phyloP scores from a whole-genome alignment of 352 stramenopile genomes.

The Halophytophthora polymorphica region DNA sequence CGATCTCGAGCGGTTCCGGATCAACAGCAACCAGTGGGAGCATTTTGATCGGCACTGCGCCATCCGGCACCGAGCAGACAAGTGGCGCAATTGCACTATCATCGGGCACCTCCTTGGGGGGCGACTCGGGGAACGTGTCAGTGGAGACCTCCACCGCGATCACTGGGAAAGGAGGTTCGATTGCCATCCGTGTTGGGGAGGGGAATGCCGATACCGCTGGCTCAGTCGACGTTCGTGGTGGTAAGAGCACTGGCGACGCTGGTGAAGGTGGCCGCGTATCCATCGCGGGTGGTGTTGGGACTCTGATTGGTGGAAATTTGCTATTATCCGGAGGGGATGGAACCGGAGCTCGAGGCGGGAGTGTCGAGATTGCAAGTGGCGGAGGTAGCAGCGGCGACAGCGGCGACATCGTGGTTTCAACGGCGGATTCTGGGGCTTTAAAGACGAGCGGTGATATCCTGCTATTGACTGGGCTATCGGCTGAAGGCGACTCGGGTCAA shows the following conservation, averaged over 20 bases:
- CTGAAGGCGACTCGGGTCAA: conserved; percentile 13
- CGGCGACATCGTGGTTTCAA: conserved; percentile 9
- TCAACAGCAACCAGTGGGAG: neutral
- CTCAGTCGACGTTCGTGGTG: conserved; percentile 5
- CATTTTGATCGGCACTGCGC: neutral
- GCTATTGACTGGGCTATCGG: conserved; percentile 14
- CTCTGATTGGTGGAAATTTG: conserved; percentile 13
- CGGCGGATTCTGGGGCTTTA: neutral
- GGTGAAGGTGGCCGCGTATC: conserved; percentile 3
- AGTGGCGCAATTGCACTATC: conserved; percentile 1
- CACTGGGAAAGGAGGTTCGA: neutral
- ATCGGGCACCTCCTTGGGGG: neutral
- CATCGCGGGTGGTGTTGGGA: conserved; percentile 3
- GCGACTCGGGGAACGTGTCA: neutral
- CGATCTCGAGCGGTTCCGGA: neutral
- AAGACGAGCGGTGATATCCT: conserved; percentile 6
- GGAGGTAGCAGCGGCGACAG: neutral
- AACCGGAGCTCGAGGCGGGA: conserved; percentile 38
- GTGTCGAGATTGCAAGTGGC: conserved; percentile 17
- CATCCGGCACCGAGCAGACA: neutral
- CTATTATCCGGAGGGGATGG: conserved; percentile 6
- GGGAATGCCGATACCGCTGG: conserved; percentile 5
- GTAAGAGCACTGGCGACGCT: conserved; percentile 2
- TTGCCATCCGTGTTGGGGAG: conserved; percentile 2
- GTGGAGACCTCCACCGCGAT: conserved; percentile 1